Evolutionary conservation across 148 eudicot species (phyloP).

Genomic region (Rhododendron kiyosumense): DNA sequence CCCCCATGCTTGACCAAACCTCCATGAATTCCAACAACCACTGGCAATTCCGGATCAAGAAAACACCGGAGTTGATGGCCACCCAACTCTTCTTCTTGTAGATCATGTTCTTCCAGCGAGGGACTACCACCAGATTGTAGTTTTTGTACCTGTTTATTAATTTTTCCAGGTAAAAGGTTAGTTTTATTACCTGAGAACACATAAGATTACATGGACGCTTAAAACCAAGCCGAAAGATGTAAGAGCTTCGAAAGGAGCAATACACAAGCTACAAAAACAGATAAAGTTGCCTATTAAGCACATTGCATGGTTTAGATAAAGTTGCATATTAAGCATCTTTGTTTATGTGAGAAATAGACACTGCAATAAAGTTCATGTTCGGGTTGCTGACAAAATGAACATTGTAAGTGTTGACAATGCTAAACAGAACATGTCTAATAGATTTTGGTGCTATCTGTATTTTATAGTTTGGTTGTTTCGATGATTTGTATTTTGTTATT

Average conservation of each 20-base stretch:
- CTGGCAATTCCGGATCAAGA: constrained; percentile 76
- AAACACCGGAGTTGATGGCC: constrained; percentile 80
- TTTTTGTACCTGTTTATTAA: constrained; percentile 30
- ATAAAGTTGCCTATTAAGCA: background rate
- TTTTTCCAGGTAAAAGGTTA: background rate
- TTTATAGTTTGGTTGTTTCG: too few relatives aligned
- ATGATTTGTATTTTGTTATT: too few relatives aligned
- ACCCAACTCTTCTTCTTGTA: constrained; percentile 64
- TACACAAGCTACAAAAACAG: background rate
- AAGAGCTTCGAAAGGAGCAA: background rate
- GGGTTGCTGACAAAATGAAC: too few relatives aligned
- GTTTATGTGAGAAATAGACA: too few relatives aligned
- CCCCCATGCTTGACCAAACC: constrained; percentile 81
- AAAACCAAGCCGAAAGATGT: background rate
- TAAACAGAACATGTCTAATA: too few relatives aligned
- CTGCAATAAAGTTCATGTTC: too few relatives aligned
- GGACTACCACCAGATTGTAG: constrained; percentile 32
- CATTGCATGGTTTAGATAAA: background rate
- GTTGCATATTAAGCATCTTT: too few relatives aligned
- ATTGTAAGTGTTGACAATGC: too few relatives aligned
- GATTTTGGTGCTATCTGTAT: too few relatives aligned
- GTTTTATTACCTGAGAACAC: background rate
- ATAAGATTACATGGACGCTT: background rate
- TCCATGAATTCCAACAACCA: constrained; percentile 80
- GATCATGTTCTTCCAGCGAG: constrained; percentile 59